A percentile compares a stretch with the other conserved stretches of the same genome.
Evolutionary conservation across 2,329 filamentous ascomycete species (phyloP).

Genomic region (Helicocarpus griseus): DNA sequence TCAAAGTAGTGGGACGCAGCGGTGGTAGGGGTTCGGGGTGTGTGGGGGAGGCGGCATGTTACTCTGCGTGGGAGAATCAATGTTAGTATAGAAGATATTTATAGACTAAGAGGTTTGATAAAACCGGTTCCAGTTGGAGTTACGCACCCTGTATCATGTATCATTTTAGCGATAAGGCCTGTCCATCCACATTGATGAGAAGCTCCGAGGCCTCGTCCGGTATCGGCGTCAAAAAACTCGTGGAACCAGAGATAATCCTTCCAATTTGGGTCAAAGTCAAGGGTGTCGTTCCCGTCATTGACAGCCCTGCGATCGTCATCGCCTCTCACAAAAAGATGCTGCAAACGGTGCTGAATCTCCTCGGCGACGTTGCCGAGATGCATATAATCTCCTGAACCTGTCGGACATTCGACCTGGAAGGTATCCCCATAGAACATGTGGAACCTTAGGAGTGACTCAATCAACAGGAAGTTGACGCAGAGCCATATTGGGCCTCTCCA

Average conservation of each 20-base stretch:
- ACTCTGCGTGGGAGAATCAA: conserved; percentile 43
- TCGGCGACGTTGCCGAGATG: conserved; percentile 91
- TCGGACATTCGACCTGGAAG: conserved; percentile 86
- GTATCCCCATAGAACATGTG: conserved; percentile 90
- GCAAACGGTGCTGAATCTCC: conserved; percentile 86
- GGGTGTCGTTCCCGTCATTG: conserved; percentile 71
- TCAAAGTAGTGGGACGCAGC: conserved; percentile 93
- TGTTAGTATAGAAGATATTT: no score
- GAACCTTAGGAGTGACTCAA: conserved; percentile 90
- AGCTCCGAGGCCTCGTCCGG: conserved; percentile 77
- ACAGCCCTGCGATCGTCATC: conserved; percentile 82
- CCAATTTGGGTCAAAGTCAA: conserved; percentile 90
- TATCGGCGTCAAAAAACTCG: conserved; percentile 94
- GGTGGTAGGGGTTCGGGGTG: conserved; percentile 73
- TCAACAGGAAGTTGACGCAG: conserved; percentile 87
- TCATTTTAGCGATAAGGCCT: conserved; percentile 88
- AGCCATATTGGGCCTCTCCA: conserved; percentile 96
- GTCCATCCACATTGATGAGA: conserved; percentile 97
- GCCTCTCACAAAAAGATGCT: conserved; percentile 78
- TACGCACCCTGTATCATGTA: conserved; percentile 88
- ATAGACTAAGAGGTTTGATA: no score
- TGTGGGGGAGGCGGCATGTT: conserved; percentile 84
- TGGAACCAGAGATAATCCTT: conserved; percentile 92
- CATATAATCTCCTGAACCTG: conserved; percentile 88
- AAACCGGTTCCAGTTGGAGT: no score